These are phyloP conservation scores for Hortaea werneckii DNA, from an alignment of 2,329 filamentous ascomycete genomes.

Conservation along the genomic window DNA sequence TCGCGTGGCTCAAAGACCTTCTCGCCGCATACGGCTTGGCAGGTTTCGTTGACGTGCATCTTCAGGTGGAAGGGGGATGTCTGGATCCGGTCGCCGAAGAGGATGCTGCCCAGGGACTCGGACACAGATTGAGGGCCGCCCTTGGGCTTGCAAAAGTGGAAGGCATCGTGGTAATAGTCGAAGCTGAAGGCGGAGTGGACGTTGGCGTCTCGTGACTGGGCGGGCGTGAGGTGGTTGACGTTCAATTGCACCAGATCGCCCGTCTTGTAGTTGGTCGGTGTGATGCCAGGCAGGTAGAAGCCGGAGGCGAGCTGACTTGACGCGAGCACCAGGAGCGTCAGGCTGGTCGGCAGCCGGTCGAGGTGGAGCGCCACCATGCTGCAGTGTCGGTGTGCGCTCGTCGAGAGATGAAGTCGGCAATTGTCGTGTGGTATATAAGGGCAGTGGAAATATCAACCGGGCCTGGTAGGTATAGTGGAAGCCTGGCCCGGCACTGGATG, in stretches of 20 bases:
- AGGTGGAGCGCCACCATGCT: neutral
- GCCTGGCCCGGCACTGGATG: no score
- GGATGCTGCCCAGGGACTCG: constrained; percentile 87
- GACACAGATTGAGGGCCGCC: constrained; percentile 68
- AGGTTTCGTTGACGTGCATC: constrained; percentile 80
- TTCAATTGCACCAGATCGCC: constrained; percentile 74
- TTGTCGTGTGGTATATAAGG: no score
- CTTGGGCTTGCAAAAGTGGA: constrained; percentile 78
- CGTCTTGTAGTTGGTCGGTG: constrained; percentile 79
- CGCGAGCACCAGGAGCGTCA: constrained; percentile 4
- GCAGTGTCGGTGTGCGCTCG: no score
- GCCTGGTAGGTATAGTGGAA: no score
- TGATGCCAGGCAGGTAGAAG: constrained; percentile 94
- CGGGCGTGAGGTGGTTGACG: constrained; percentile 86
- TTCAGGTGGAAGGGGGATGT: constrained; percentile 87
- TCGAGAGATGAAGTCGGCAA: no score
- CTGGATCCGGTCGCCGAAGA: constrained; percentile 94
- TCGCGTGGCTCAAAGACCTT: constrained; percentile 55
- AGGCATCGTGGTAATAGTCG: constrained; percentile 85
- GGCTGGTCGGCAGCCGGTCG: constrained; percentile 2
- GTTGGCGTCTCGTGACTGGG: constrained; percentile 67
- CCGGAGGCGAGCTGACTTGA: constrained; percentile 9
- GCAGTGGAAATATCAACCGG: no score
- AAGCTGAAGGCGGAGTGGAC: constrained; percentile 89
- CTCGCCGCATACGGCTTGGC: constrained; percentile 65